These are phyloP conservation scores for Thielaviopsis euricoi DNA, from an alignment of 2,329 filamentous ascomycete genomes.

Conservation along the genomic window DNA sequence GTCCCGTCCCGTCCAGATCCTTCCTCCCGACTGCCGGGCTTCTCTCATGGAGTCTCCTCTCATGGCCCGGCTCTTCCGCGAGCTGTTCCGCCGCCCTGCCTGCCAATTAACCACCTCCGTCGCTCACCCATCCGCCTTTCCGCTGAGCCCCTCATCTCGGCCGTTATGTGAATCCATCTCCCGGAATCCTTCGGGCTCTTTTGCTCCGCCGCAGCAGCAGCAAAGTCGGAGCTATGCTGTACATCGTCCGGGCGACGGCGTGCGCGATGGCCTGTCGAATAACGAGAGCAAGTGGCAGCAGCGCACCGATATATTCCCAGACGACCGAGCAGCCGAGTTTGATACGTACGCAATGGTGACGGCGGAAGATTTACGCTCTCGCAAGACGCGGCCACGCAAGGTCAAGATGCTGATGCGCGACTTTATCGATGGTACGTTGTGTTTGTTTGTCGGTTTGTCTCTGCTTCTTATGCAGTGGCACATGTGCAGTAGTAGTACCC, in stretches of 20 bases:
- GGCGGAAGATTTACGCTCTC: conserved; percentile 54
- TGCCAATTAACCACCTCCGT: conserved; percentile 32
- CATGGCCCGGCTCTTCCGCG: conserved; percentile 63
- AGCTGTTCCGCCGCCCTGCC: conserved; percentile 57
- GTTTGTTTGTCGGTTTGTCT: too few species aligned
- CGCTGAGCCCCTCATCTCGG: conserved; percentile 1
- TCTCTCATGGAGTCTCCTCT: conserved; percentile 62
- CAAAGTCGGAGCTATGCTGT: conserved; percentile 18
- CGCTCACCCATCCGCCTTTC: conserved; percentile 21
- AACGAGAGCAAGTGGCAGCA: conserved; percentile 71
- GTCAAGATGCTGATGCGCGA: conserved; percentile 97
- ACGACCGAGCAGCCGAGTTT: conserved; percentile 68
- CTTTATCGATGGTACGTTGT: conserved; percentile 80
- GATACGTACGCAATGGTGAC: conserved; percentile 71
- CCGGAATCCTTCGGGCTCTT: conserved; percentile 13
- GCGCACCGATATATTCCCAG: conserved; percentile 54
- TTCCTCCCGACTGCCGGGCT: conserved; percentile 2
- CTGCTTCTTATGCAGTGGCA: too few species aligned
- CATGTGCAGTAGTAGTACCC: conserved; percentile 9
- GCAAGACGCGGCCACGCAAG: conserved; percentile 60
- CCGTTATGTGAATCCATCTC: conserved; percentile 16
- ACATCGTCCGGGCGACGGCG: conserved; percentile 2
- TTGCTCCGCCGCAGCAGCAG: conserved; percentile 13
- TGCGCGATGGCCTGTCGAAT: conserved; percentile 20
- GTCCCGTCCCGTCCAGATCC: background rate